Evolutionary conservation across 352 stramenopile species (phyloP).

Genomic region (Phytopythium chamaehyphon): DNA sequence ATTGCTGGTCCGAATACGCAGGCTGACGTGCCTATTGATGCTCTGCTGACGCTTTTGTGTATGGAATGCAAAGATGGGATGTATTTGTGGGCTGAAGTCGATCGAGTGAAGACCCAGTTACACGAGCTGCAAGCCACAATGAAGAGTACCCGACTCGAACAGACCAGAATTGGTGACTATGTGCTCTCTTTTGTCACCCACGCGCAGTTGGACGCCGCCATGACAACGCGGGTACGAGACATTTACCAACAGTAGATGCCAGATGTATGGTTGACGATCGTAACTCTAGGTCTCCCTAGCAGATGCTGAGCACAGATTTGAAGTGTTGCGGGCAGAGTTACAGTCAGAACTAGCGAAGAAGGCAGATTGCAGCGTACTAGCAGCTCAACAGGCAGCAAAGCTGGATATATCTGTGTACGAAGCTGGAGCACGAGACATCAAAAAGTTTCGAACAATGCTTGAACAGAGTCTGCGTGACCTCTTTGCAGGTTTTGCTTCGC

Average conservation of each 20-base stretch:
- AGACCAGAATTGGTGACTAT: conserved; percentile 25
- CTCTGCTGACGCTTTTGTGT: too few species aligned
- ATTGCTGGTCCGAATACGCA: neutral
- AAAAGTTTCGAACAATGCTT: conserved; percentile 43
- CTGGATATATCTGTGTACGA: conserved; percentile 67
- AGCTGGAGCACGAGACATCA: conserved; percentile 39
- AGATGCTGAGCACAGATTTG: conserved; percentile 26
- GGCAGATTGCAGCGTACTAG: conserved; percentile 25
- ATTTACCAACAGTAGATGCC: too few species aligned
- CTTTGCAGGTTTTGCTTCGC: conserved; percentile 50
- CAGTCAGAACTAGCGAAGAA: conserved; percentile 31
- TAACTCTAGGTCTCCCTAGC: conserved; percentile 30
- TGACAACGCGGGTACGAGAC: conserved; percentile 41
- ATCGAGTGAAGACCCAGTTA: conserved; percentile 49
- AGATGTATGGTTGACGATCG: neutral
- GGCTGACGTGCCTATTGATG: neutral
- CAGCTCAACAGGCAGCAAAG: conserved; percentile 41
- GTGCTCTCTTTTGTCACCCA: conserved; percentile 49
- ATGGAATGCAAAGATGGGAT: conserved; percentile 31
- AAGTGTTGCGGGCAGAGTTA: conserved; percentile 30
- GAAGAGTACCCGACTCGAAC: conserved; percentile 22
- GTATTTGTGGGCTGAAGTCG: conserved; percentile 55
- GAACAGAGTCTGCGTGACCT: conserved; percentile 59
- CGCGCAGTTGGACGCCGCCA: conserved; percentile 51
- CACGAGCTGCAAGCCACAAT: conserved; percentile 30